Evolutionary conservation across 1,284 basidiomycete species (phyloP).

Genomic region (Boletus semigastroideus): DNA sequence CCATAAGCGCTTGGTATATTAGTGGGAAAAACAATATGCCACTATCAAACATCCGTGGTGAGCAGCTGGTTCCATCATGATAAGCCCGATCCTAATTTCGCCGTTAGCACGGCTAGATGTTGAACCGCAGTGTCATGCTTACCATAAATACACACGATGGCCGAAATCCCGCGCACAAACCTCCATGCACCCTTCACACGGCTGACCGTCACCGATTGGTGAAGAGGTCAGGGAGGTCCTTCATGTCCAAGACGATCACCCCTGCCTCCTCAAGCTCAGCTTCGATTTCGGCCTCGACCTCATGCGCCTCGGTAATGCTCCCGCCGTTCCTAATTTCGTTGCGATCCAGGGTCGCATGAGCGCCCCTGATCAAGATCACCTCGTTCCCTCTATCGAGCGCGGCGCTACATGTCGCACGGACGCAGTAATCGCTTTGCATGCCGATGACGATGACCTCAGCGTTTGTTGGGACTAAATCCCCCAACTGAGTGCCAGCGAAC

Average conservation of each 20-base stretch:
- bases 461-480: slow-evolving; percentile 45
- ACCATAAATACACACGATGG: slow-evolving; percentile 11
- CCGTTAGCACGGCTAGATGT: slow-evolving; percentile 3
- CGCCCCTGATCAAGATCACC: slow-evolving; percentile 58
- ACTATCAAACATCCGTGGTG: neutral
- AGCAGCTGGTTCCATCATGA: neutral
- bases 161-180: neutral
- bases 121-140: neutral
- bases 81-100: slow-evolving; percentile 1
- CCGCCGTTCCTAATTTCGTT: slow-evolving; percentile 58
- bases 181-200: neutral
- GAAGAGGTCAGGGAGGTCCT: slow-evolving; percentile 57
- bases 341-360: slow-evolving; percentile 66
- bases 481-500: slow-evolving; percentile 56
- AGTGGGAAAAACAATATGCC: neutral
- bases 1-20: neutral
- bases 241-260: slow-evolving; percentile 62
- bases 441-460: slow-evolving; percentile 67
- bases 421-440: slow-evolving; percentile 63
- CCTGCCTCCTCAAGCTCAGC: slow-evolving; percentile 64
- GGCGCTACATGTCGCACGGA: slow-evolving; percentile 62
- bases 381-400: slow-evolving; percentile 64
- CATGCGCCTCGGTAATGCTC: slow-evolving; percentile 45
- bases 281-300: slow-evolving; percentile 42
- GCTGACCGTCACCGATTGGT: slow-evolving; percentile 37